phyloP scores from a whole-genome alignment of 805 yeast species.

The Candida nanaspora region DNA sequence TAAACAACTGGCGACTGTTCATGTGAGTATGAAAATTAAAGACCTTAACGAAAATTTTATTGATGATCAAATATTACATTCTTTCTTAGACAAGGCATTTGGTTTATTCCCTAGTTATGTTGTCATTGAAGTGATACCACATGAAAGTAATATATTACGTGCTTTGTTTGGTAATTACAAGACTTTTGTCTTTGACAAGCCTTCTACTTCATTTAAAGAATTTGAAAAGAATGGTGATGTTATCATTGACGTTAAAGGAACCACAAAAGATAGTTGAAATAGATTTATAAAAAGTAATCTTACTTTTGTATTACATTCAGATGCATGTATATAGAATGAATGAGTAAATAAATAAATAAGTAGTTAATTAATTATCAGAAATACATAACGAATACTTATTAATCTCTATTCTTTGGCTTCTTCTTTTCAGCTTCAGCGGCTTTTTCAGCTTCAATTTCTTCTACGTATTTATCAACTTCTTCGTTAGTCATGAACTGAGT shows the following conservation, averaged over 20 bases:
- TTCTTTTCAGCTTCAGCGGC: conserved; percentile 75
- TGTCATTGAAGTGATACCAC: conserved; percentile 21
- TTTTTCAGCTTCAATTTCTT: conserved; percentile 82
- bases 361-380: background rate
- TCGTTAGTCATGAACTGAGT: conserved; percentile 59
- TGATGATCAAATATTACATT: conserved; percentile 11
- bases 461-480: conserved; percentile 67
- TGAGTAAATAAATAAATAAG: background rate
- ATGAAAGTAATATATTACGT: conserved; percentile 5
- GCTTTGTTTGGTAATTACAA: background rate
- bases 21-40: conserved; percentile 13
- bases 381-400: background rate
- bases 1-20: conserved; percentile 20
- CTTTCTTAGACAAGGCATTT: conserved; percentile 17
- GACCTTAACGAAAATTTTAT: conserved; percentile 1
- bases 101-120: conserved; percentile 15
- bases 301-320: no score
- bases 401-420: conserved; percentile 33
- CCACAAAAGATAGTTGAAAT: conserved; percentile 17
- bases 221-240: conserved; percentile 8
- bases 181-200: conserved; percentile 18
- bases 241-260: conserved; percentile 23
- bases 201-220: conserved; percentile 9
- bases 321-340: no score
- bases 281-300: no score